phyloP scores from a whole-genome alignment of 495 filamentous ascomycete species.

The Neurospora terricola region DNA sequence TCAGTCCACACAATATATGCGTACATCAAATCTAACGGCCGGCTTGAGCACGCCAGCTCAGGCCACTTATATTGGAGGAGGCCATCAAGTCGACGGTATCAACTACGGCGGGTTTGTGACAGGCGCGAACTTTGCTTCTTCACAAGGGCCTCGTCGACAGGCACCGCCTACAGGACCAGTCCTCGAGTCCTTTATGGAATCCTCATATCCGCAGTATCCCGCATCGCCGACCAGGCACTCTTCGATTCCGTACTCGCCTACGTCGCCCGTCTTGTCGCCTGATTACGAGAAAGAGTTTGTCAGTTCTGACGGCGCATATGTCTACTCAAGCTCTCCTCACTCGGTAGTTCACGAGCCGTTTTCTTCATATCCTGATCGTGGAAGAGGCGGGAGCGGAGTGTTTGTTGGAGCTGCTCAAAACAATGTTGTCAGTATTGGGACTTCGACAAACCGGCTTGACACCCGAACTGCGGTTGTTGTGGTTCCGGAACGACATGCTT shows the following conservation, averaged over 20 bases:
- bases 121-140: neutral
- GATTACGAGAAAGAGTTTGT: neutral
- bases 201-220: neutral
- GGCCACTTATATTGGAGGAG: neutral
- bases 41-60: neutral
- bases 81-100: neutral
- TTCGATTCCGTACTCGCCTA: neutral
- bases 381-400: neutral
- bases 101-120: neutral
- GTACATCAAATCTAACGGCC: neutral
- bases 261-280: neutral
- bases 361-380: neutral
- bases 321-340: neutral
- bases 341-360: neutral
- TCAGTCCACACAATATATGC: neutral
- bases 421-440: conserved; percentile 3
- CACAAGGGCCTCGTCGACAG: neutral
- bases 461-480: conserved; percentile 22
- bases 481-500: conserved; percentile 4
- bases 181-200: neutral
- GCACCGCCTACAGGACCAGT: neutral
- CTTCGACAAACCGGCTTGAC: conserved; percentile 11
- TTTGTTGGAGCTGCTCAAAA: neutral
- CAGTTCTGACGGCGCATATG: neutral
- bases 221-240: neutral